A percentile compares a stretch with the other conserved stretches of the same genome.
Evolutionary conservation across 148 eudicot genomes (phyloP).

Genomic region (Camellia japonica): DNA sequence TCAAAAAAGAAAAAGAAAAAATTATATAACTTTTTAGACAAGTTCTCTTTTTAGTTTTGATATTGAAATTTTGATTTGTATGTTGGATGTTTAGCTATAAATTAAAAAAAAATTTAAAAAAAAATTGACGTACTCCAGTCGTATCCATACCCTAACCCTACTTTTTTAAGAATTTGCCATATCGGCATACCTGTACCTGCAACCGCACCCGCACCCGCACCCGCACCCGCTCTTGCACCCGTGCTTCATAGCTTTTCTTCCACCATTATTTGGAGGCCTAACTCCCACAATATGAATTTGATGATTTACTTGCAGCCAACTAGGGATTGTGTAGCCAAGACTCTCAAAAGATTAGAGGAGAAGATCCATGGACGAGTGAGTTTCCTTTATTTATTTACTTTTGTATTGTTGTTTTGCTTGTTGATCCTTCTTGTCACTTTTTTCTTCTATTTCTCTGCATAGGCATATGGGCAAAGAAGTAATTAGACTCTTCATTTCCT

Average conservation of each 20-base stretch:
- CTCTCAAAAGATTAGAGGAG: constrained; percentile 86
- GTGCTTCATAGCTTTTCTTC: background rate
- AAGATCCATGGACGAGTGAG: constrained; percentile 86
- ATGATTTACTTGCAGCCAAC: constrained; percentile 62
- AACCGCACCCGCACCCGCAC: too few relatives aligned
- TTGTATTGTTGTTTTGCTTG: background rate
- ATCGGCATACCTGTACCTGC: too few relatives aligned
- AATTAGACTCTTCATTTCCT: background rate
- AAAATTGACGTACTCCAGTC: too few relatives aligned
- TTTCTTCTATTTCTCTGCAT: background rate
- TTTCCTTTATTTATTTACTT: constrained; percentile 3
- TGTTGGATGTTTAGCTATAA: too few relatives aligned
- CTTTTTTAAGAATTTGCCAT: too few relatives aligned
- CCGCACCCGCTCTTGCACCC: too few relatives aligned
- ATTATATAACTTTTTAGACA: too few relatives aligned
- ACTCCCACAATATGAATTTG: constrained; percentile 12
- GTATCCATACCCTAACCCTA: too few relatives aligned
- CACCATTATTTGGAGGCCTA: background rate
- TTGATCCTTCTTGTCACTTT: background rate
- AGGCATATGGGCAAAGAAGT: background rate
- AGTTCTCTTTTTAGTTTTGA: too few relatives aligned
- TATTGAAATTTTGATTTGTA: too few relatives aligned
- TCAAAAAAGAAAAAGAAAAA: too few relatives aligned
- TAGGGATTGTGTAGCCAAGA: constrained; percentile 82
- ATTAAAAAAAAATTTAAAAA: too few relatives aligned